These are phyloP conservation scores for Cercospora janseana DNA, from an alignment of 2,329 filamentous ascomycete species.

Conservation along the genomic window DNA sequence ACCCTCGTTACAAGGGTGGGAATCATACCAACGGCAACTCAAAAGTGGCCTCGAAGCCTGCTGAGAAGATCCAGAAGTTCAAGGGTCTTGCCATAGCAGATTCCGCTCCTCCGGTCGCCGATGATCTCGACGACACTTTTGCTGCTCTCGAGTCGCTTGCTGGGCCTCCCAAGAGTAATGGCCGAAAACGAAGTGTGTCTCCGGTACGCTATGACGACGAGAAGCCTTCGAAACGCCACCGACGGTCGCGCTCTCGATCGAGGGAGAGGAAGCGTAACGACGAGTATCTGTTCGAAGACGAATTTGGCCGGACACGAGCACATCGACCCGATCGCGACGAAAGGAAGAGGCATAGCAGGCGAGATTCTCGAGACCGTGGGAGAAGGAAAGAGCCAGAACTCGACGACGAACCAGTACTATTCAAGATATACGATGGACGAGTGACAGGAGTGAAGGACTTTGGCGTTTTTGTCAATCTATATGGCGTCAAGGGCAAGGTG, in stretches of 20 bases:
- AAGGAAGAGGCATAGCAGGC: conserved; percentile 42
- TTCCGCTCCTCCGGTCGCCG: conserved; percentile 52
- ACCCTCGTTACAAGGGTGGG: conserved; percentile 77
- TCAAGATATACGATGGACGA: conserved; percentile 86
- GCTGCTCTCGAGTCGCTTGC: conserved; percentile 86
- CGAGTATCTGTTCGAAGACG: conserved; percentile 58
- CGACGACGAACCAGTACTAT: conserved; percentile 75
- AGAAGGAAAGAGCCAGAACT: conserved; percentile 63
- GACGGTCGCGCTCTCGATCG: conserved; percentile 54
- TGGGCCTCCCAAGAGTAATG: conserved; percentile 58
- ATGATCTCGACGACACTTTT: conserved; percentile 82
- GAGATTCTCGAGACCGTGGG: conserved; percentile 63
- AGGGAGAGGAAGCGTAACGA: conserved; percentile 43
- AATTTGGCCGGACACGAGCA: conserved; percentile 53
- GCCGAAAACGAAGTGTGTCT: conserved; percentile 60
- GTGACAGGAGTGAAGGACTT: conserved; percentile 95
- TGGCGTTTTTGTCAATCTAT: conserved; percentile 90
- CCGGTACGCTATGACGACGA: conserved; percentile 50
- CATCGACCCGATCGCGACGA: conserved; percentile 48
- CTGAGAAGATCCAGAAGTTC: conserved; percentile 79
- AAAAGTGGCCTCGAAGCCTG: conserved; percentile 33
- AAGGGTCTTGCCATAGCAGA: conserved; percentile 86
- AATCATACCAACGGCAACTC: conserved; percentile 31
- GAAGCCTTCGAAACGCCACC: conserved; percentile 36
- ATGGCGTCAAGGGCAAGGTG: conserved; percentile 80